Conservation (phyloP, 768 basidiomycete genomes). For the Kwoniella newhampshirensis region DNA sequence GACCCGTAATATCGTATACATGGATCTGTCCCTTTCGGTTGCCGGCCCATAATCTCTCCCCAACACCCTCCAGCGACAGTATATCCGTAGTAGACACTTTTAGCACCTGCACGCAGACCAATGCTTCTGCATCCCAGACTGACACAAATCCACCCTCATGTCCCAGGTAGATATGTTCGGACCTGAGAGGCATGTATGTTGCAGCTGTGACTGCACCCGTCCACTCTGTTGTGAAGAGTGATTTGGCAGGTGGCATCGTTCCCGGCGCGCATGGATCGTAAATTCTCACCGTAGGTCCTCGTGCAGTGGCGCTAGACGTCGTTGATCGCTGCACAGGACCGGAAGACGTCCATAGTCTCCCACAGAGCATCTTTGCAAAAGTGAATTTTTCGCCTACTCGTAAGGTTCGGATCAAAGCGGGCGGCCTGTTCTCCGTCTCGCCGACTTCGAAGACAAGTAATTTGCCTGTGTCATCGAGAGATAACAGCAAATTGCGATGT, state of each 20-base stretch:
- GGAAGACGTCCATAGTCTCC: conserved; percentile 77
- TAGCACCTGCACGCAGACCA: conserved; percentile 67
- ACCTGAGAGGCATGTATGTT: conserved; percentile 68
- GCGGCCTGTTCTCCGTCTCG: conserved; percentile 48
- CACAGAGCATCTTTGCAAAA: conserved; percentile 71
- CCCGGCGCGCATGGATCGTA: conserved; percentile 63
- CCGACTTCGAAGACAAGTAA: conserved; percentile 63
- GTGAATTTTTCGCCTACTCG: conserved; percentile 77
- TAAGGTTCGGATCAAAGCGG: conserved; percentile 33
- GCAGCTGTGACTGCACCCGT: conserved; percentile 81
- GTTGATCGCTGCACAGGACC: conserved; percentile 49
- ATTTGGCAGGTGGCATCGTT: conserved; percentile 54
- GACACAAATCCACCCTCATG: conserved; percentile 89
- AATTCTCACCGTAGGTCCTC: conserved; percentile 72
- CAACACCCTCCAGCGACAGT: conserved; percentile 78
- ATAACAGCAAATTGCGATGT: conserved; percentile 67
- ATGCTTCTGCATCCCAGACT: conserved; percentile 65
- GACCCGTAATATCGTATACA: conserved; percentile 67
- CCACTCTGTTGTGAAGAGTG: conserved; percentile 64
- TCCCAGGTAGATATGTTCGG: conserved; percentile 72
- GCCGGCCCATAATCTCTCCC: conserved; percentile 82
- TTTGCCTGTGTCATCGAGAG: conserved; percentile 84
- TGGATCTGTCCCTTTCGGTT: conserved; percentile 76
- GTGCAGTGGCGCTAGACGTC: conserved; percentile 49
- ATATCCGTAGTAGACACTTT: conserved; percentile 81